phyloP scores from a whole-genome alignment of 2,329 filamentous ascomycete species.

The Monosporascus ibericus region DNA sequence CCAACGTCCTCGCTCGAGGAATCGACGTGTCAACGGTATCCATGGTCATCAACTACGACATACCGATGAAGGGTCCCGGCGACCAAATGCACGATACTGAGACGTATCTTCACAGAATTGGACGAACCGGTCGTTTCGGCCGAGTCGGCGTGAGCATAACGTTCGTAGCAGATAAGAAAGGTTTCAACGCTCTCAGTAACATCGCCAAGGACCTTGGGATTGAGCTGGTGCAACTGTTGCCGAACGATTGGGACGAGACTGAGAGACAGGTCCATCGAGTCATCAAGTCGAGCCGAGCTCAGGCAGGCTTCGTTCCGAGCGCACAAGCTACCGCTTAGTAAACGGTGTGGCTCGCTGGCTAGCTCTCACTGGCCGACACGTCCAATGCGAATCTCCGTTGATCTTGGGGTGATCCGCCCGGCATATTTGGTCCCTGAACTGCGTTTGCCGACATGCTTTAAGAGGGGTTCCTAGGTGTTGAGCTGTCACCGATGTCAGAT shows the following conservation, averaged over 20 bases:
- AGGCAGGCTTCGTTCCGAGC: slow-evolving; percentile 44
- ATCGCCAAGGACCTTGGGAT: slow-evolving; percentile 79
- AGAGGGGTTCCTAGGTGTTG: background rate
- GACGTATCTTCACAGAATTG: slow-evolving; percentile 97
- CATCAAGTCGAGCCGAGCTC: slow-evolving; percentile 64
- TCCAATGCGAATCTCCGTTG: background rate
- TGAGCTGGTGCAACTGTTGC: slow-evolving; percentile 73
- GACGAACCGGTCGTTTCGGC: slow-evolving; percentile 92
- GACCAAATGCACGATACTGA: slow-evolving; percentile 85
- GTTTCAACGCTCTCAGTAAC: slow-evolving; percentile 70
- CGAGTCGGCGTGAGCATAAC: slow-evolving; percentile 94
- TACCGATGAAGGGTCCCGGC: slow-evolving; percentile 67
- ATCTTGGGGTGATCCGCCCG: background rate
- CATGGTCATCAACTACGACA: slow-evolving; percentile 97
- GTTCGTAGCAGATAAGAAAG: slow-evolving; percentile 82
- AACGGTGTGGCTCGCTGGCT: background rate
- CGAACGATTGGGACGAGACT: slow-evolving; percentile 84
- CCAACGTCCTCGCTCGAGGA: slow-evolving; percentile 91
- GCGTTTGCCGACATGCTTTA: background rate
- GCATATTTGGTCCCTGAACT: background rate
- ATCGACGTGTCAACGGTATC: slow-evolving; percentile 90
- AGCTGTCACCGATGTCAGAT: background rate
- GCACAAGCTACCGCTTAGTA: slow-evolving; percentile 9
- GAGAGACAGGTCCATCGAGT: slow-evolving; percentile 77
- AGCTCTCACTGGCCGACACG: background rate